A percentile compares a stretch with the other conserved stretches of the same genome.
Evolutionary conservation across 192 early-diverging fungal genomes (phyloP).

Genomic region (Glomus cerebriforme): DNA sequence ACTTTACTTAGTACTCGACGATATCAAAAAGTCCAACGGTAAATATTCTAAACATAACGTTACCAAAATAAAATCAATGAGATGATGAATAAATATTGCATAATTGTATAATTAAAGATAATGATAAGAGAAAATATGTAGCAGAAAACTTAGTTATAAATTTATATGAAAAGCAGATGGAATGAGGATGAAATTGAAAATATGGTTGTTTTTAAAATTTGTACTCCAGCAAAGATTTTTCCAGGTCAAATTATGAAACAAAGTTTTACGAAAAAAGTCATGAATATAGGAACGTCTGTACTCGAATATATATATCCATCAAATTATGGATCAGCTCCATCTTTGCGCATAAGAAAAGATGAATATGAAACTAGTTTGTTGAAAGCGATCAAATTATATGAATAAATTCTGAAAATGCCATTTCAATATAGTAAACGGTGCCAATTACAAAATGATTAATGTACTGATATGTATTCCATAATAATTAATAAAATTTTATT

Average conservation of each 20-base stretch:
- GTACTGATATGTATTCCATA: too few species aligned
- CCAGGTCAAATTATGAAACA: background rate
- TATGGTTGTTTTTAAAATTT: background rate
- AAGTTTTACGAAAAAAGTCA: too few species aligned
- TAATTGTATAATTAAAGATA: background rate
- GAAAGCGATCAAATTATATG: too few species aligned
- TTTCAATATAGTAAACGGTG: too few species aligned
- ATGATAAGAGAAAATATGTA: background rate
- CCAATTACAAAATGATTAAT: too few species aligned
- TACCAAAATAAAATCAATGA: background rate
- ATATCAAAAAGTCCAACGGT: background rate
- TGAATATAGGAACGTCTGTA: too few species aligned
- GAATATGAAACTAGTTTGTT: too few species aligned
- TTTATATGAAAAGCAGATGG: background rate
- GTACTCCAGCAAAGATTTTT: background rate
- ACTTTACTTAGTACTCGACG: background rate
- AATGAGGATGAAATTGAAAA: background rate
- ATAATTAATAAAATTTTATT: too few species aligned
- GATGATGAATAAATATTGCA: background rate
- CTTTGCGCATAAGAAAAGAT: too few species aligned
- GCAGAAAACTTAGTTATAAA: background rate
- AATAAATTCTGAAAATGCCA: too few species aligned
- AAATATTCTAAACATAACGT: background rate
- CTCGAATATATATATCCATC: too few species aligned
- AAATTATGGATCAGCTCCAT: too few species aligned